Evolutionary conservation across 192 early-diverging fungal species (phyloP).

Genomic region (Dissophora globulifera): DNA sequence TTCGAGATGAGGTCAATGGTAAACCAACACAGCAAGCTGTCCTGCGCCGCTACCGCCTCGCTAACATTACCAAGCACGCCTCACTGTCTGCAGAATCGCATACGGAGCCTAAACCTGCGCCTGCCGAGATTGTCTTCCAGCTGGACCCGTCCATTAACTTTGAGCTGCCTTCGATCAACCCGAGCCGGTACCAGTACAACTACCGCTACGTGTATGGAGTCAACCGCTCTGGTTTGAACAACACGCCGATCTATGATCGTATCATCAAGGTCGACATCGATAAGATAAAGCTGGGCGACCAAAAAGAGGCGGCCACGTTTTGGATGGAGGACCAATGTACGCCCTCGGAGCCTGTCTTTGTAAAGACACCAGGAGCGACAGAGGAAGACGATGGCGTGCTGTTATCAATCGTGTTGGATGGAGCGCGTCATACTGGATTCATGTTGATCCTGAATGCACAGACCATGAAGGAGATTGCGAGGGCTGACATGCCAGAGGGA

Average conservation of each 20-base stretch:
- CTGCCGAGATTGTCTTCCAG: conserved; percentile 30
- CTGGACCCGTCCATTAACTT: conserved; percentile 41
- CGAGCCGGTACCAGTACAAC: conserved; percentile 13
- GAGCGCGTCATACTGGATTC: conserved; percentile 40
- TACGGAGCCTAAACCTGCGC: conserved; percentile 7
- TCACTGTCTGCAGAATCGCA: conserved; percentile 2
- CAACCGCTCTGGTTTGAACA: conserved; percentile 27
- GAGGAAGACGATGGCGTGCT: conserved; percentile 69
- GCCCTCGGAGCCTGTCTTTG: conserved; percentile 67
- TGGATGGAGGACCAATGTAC: conserved; percentile 54
- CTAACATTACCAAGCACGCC: conserved; percentile 25
- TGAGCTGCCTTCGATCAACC: conserved; percentile 42
- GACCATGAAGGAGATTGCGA: conserved; percentile 60
- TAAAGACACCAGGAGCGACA: conserved; percentile 54
- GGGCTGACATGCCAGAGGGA: conserved; percentile 50
- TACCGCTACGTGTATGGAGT: conserved; percentile 54
- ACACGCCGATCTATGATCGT: conserved; percentile 35
- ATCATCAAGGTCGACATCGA: conserved; percentile 50
- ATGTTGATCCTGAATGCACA: conserved; percentile 61
- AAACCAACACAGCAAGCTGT: conserved; percentile 36
- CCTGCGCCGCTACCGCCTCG: conserved; percentile 37
- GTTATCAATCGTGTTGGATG: conserved; percentile 61
- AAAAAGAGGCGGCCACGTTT: conserved; percentile 23
- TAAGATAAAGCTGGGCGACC: conserved; percentile 29
- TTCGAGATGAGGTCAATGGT: conserved; percentile 33